Evolutionary conservation across 768 basidiomycete genomes (phyloP).

Genomic region (Lentinula aciculospora): DNA sequence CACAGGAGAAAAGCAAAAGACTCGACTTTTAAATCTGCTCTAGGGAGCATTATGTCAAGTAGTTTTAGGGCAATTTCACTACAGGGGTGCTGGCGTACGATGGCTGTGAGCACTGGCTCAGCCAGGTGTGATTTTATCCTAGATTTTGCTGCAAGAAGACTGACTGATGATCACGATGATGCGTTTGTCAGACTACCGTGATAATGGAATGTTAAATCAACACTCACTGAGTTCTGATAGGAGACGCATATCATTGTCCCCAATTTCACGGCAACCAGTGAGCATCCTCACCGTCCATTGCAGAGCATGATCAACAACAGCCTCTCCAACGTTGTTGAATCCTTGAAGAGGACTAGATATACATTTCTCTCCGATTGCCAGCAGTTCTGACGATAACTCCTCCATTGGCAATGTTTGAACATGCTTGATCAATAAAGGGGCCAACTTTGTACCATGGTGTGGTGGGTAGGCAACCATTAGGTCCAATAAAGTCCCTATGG

Average conservation of each 20-base stretch:
- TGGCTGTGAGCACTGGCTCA: conserved; percentile 64
- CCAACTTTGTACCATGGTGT: conserved; percentile 11
- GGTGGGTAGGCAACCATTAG: conserved; percentile 16
- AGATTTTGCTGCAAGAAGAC: conserved; percentile 22
- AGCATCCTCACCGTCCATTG: conserved; percentile 49
- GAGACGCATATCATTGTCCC: conserved; percentile 10
- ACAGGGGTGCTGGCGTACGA: conserved; percentile 55
- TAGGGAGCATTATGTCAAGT: conserved; percentile 30
- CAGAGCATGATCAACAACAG: conserved; percentile 39
- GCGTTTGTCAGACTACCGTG: too few species aligned
- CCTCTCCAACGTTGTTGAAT: conserved; percentile 18
- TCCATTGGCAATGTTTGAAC: conserved; percentile 20
- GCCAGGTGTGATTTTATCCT: conserved; percentile 51
- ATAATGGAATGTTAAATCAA: too few species aligned
- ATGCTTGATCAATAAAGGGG: conserved; percentile 18
- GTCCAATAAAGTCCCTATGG: conserved; percentile 22
- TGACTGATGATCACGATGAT: conserved; percentile 15
- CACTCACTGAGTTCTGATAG: conserved; percentile 20
- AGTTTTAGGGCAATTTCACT: conserved; percentile 37
- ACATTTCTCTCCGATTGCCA: conserved; percentile 22
- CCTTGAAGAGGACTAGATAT: conserved; percentile 15
- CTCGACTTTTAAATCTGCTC: conserved; percentile 58
- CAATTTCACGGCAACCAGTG: conserved; percentile 24
- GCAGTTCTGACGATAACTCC: conserved; percentile 21
- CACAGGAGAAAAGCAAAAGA: neutral